Conservation (phyloP, 169 alveolate species). For the Plasmodium coatneyi region DNA sequence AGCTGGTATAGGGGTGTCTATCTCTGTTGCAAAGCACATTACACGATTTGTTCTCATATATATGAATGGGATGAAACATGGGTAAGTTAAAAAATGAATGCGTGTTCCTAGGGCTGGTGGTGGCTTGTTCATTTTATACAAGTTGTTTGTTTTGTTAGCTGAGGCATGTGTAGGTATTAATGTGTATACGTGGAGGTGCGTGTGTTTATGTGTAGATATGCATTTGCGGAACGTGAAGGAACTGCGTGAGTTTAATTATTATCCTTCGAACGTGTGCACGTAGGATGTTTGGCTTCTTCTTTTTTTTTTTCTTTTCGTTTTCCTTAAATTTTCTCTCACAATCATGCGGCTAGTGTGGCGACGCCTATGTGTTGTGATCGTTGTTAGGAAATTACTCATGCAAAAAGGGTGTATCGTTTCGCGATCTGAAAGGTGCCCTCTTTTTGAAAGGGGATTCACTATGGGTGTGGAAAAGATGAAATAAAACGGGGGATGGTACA, state of each 20-base stretch:
- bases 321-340: not conserved
- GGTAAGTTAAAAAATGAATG: not conserved
- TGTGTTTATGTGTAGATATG: not conserved
- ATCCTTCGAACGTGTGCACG: not conserved
- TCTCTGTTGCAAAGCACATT: not conserved
- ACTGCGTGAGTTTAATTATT: not conserved
- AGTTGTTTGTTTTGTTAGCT: not conserved
- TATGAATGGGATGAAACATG: not conserved
- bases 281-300: not conserved
- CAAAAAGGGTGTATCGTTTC: conserved; percentile 3
- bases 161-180: not conserved
- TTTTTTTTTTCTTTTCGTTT: not conserved
- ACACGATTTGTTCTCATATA: not conserved
- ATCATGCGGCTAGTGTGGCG: not conserved
- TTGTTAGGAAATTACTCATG: not conserved
- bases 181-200: not conserved
- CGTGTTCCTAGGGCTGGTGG: not conserved
- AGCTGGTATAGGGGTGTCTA: not conserved
- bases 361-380: not conserved
- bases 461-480: not conserved
- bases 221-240: not conserved
- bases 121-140: not conserved
- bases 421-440: not conserved
- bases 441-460: not conserved
- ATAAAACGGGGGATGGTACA: not conserved